Evolutionary conservation across 208 protist species (phyloP).

Genomic region (Wallacemonas sp.): DNA sequence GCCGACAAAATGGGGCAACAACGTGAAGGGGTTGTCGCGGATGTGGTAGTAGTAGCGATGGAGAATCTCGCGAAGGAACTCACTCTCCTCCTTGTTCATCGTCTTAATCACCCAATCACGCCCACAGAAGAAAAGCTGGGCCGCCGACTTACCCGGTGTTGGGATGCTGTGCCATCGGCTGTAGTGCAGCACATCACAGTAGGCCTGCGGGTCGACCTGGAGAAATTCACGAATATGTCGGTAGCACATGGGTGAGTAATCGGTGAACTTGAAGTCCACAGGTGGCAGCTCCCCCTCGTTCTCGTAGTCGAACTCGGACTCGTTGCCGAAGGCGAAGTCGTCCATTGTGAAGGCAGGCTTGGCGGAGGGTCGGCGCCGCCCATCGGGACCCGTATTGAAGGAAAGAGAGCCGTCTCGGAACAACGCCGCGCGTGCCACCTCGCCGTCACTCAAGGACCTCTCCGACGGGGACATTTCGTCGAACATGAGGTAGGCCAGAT

Average conservation of each 20-base stretch:
- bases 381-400: not conserved
- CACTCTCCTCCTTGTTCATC: constrained; percentile 86
- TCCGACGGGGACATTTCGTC: constrained; percentile 3
- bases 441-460: constrained; percentile 6
- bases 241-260: constrained; percentile 93
- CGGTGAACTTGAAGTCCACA: constrained; percentile 75
- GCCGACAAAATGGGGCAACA: constrained; percentile 92
- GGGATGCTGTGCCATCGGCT: constrained; percentile 88
- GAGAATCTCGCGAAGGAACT: constrained; percentile 87
- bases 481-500: constrained; percentile 1
- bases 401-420: not conserved
- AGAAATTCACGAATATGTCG: constrained; percentile 89
- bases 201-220: constrained; percentile 65
- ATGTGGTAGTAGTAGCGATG: constrained; percentile 93
- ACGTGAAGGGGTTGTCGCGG: constrained; percentile 85
- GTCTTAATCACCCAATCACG: constrained; percentile 94
- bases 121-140: constrained; percentile 92
- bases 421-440: constrained; percentile 11
- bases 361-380: not conserved
- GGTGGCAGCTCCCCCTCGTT: constrained; percentile 28
- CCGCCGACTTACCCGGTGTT: constrained; percentile 87
- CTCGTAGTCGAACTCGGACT: constrained; percentile 40
- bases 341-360: constrained; percentile 1
- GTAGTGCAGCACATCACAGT: constrained; percentile 67
- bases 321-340: constrained; percentile 8